A percentile compares a stretch with the other conserved stretches of the same genome.
phyloP scores from a whole-genome alignment of 352 stramenopile genomes.

The Halophytophthora polymorphica region DNA sequence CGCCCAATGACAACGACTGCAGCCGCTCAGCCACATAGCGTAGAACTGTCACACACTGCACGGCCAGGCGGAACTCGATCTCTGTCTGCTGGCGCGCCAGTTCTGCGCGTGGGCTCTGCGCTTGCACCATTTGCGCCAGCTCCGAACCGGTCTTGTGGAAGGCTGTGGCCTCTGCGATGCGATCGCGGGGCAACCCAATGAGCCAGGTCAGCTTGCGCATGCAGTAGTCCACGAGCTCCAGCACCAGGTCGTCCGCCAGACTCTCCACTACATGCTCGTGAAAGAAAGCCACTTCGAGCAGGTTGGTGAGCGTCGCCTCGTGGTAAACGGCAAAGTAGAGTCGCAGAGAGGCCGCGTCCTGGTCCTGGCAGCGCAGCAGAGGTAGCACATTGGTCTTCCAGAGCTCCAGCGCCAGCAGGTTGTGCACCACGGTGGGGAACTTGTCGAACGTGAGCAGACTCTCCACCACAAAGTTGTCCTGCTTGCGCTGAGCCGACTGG shows the following conservation, averaged over 20 bases:
- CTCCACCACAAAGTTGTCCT: slow-evolving; percentile 94
- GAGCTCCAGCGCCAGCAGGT: slow-evolving; percentile 87
- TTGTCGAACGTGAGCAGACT: slow-evolving; percentile 91
- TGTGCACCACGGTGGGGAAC: slow-evolving; percentile 81
- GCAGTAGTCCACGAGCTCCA: slow-evolving; percentile 95
- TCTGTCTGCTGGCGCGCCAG: slow-evolving; percentile 74
- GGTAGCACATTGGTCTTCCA: slow-evolving; percentile 88
- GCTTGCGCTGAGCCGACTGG: slow-evolving; percentile 85
- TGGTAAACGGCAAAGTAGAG: slow-evolving; percentile 94
- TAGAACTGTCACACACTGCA: slow-evolving; percentile 87
- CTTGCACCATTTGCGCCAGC: slow-evolving; percentile 58
- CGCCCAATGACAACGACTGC: slow-evolving; percentile 78
- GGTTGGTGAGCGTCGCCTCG: slow-evolving; percentile 84
- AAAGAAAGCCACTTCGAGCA: slow-evolving; percentile 88
- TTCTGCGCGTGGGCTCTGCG: slow-evolving; percentile 52
- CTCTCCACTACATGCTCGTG: slow-evolving; percentile 89
- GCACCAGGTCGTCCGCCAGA: slow-evolving; percentile 80
- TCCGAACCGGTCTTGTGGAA: slow-evolving; percentile 76
- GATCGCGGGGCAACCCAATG: slow-evolving; percentile 53
- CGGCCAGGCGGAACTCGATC: slow-evolving; percentile 84
- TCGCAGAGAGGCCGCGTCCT: slow-evolving; percentile 66
- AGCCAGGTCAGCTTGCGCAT: slow-evolving; percentile 89
- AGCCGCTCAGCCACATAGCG: slow-evolving; percentile 90
- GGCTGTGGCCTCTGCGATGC: slow-evolving; percentile 49
- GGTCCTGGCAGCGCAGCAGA: slow-evolving; percentile 43